Base-by-base conservation (phyloP, 2,329 filamentous ascomycete species). In the Calonectria pseudoturangicola region DNA sequence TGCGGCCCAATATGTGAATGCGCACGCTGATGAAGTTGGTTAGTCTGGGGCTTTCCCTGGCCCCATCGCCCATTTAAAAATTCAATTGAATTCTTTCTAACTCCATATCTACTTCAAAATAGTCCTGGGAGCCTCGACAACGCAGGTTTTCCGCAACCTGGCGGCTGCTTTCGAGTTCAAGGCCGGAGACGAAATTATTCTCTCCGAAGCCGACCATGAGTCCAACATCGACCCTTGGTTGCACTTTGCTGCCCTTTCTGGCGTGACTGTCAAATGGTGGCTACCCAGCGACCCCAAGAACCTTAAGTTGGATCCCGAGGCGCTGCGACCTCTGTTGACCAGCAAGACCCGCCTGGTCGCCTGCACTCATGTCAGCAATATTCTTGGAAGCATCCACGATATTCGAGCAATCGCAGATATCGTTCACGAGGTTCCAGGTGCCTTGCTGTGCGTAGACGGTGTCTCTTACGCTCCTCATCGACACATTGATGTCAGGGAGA, bases 171-270 rank as follows among this genome's bases (percentile, higher is more conserved):
- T 93, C 6, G 77, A 81, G 13, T 90, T 92, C 79, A 78, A 85
- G 13, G 81, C 86, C 2, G 90, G 90, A 51, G 90, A 92, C 72
- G 93, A 95, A 79, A 88, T 96, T 62, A 86, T 97, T 73, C 80
- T 96, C 13, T 95, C 93, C 0, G 89, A 89, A 70, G 86, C 95
- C 68, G 94, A 96, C 81, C 94, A 96, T 79, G 94, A 96, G 84
- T 92, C 94, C 45, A 95, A 95, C 80, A 91, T 94, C 70, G 90
- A 92, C 1, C 88, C 93, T 0, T 96, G 94, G 94, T 84, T 94
- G 0, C 89, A 91, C 63, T 87, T 96, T 30, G 93, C 93, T 2
- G 83, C 88, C 36, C 88, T 89, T 16, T 88, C 91, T 56, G 87
- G 89, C 4, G 86, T 94, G 7, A 88, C 84, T 0, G 81, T 96